Evolutionary conservation across 2,329 filamentous ascomycete genomes (phyloP), one percentile per base, ranked within the genome.

Genomic region (Pseudopithomyces chartarum): DNA sequence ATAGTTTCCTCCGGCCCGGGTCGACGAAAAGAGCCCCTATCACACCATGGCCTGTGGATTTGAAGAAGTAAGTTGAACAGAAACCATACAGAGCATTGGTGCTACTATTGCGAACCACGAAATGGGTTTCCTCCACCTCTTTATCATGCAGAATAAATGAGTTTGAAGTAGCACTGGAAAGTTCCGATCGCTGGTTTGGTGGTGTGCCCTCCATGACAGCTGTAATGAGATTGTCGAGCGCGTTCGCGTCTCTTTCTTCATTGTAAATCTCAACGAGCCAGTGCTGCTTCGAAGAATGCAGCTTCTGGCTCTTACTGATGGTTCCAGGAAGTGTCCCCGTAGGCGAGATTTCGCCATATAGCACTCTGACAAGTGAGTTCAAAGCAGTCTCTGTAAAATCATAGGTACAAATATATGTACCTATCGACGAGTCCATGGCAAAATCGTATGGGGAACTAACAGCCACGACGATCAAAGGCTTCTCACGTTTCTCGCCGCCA

Each of bases 361-460:
- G 79, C 0, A 91, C 90, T 56, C 91, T 88, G 17, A 96, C 91
- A 4, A 97, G 80, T 1, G 92, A 91, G 58, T 90, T 88, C 79
- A 97, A 86, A 17, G 94, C 92, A 7, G 90, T 94, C 67, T 97
- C 94, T 0, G 94, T 97, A 69, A 97, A 97, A 77, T 97, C 93
- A 74, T 96, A 97, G 0, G 93, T 97, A 79, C 94, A 97, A 39
- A 98, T 84, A 68, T 97, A 97, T 1, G 93, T 97, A 6, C 91
- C 90, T 39, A 98, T 94, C 0, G 87, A 87, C 62, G 90, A 89
- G 69, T 98, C 94, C 85, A 94, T 92, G 43, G 92, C 92, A 73
- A 98, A 98, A 74, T 98, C 94, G 74, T 97, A 98, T 0, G 94
- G 94, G 0, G 93, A 97, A 76, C 92, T 97, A 64, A 96, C 93